Conservation (phyloP, 2,329 filamentous ascomycete genomes). For the Fusarium albidum region DNA sequence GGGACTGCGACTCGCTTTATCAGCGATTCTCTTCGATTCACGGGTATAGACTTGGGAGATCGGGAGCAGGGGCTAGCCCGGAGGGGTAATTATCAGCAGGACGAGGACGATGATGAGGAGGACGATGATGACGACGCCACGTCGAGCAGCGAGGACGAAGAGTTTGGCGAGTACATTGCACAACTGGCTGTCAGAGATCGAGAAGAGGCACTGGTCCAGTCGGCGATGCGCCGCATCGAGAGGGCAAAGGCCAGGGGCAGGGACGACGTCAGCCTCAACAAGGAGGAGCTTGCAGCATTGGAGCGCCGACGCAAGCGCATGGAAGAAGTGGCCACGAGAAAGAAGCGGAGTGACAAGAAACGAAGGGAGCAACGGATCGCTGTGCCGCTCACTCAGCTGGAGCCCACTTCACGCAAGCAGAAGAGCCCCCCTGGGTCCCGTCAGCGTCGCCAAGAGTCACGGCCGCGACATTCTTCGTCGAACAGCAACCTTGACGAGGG, state of each 20-base stretch:
- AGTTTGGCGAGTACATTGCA: slow-evolving; percentile 59
- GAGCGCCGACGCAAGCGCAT: slow-evolving; percentile 72
- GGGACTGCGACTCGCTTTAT: slow-evolving; percentile 58
- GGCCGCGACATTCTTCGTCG: slow-evolving; percentile 50
- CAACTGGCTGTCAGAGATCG: slow-evolving; percentile 67
- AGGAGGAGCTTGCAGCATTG: slow-evolving; percentile 82
- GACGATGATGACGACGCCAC: slow-evolving; percentile 44
- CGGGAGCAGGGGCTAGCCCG: slow-evolving; percentile 48
- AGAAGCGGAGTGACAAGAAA: slow-evolving; percentile 47
- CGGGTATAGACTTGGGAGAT: slow-evolving; percentile 65
- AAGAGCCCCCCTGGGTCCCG: slow-evolving; percentile 34
- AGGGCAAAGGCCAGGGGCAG: slow-evolving; percentile 79
- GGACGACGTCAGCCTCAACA: slow-evolving; percentile 79
- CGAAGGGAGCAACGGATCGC: slow-evolving; percentile 58
- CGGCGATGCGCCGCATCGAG: slow-evolving; percentile 81
- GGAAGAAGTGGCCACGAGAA: slow-evolving; percentile 53
- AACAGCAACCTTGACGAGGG: slow-evolving; percentile 46
- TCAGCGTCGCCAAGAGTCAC: slow-evolving; percentile 44
- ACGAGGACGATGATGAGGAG: slow-evolving; percentile 44
- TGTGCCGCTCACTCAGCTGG: slow-evolving; percentile 62
- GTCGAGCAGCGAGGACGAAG: slow-evolving; percentile 44
- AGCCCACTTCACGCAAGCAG: slow-evolving; percentile 51
- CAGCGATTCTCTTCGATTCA: slow-evolving; percentile 69
- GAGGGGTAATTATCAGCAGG: slow-evolving; percentile 46
- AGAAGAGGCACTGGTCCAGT: slow-evolving; percentile 80